Conservation (phyloP, 805 yeast genomes). For the Sugiyamaella floridensis region DNA sequence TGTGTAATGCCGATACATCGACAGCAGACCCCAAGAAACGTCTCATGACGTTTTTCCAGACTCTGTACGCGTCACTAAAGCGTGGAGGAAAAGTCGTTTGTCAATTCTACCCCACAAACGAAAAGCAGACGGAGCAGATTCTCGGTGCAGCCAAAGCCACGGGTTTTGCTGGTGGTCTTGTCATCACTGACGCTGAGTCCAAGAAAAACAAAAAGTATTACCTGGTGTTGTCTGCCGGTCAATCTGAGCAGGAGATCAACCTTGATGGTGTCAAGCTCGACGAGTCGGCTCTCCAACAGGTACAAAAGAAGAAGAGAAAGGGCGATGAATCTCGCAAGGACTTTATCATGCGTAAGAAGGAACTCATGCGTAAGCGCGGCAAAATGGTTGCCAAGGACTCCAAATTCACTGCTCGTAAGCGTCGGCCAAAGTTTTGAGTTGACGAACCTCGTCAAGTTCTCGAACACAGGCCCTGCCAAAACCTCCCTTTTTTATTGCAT, state of each 20-base stretch:
- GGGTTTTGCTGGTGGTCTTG: constrained; percentile 94
- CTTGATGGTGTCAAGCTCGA: constrained; percentile 78
- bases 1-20: constrained; percentile 88
- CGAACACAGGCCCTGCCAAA: too few species aligned
- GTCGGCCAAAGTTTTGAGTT: constrained; percentile 54
- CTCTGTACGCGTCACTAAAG: constrained; percentile 75
- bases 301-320: constrained; percentile 37
- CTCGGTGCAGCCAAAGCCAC: constrained; percentile 82
- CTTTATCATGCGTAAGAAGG: constrained; percentile 85
- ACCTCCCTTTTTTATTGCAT: neutral
- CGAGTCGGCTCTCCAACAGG: constrained; percentile 36
- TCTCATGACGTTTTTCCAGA: constrained; percentile 73
- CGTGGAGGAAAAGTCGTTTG: constrained; percentile 97
- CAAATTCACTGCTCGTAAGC: constrained; percentile 81
- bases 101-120: constrained; percentile 92
- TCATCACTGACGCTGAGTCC: constrained; percentile 88
- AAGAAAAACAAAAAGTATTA: constrained; percentile 88
- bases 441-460: neutral
- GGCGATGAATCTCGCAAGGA: constrained; percentile 69
- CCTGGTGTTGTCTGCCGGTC: constrained; percentile 82
- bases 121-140: constrained; percentile 71
- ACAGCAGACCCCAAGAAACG: constrained; percentile 78
- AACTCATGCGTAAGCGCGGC: constrained; percentile 85
- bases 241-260: constrained; percentile 65
- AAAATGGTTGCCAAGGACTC: constrained; percentile 82